Evolutionary conservation across 805 yeast species (phyloP), one percentile per base, ranked within the genome.

Genomic region (Yarrowia alimentaria): DNA sequence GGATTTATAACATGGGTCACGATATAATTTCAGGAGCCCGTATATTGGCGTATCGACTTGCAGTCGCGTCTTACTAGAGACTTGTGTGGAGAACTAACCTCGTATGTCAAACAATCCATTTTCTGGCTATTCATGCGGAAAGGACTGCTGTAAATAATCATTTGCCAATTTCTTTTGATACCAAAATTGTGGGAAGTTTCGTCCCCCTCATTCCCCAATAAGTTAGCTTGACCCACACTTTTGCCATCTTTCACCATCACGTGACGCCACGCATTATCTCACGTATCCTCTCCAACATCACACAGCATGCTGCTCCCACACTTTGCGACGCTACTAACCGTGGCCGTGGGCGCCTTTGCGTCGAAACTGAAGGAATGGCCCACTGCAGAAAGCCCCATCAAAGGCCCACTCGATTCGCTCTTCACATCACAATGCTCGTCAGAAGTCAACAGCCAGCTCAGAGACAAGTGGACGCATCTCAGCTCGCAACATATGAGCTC

Each of bases 231-330:
- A n/a, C n/a, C n/a, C 8, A 21, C 24, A 21, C 22, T 8, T 13
- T 3, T n/a, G n/a, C 6, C 25, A 16, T 18, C 25, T 14, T 8
- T 26, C 26, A 12, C 20, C 26, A 6, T 19, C 47, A 28, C 47
- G 33, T 40, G 33, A 40, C 33, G 47, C 47, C 47, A 40, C 47
- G 47, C 47, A 40, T 40, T 28, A 40, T 40, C 47, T 40, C 33
- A 14, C 6, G 8, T 16, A 18, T 9, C 17, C 2, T 8, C 19
- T 26, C 33, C 33, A 26, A n/a, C 25, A 26, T 28, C 47, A 40
- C 25, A 22, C 25, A 7, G 10, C 10, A 40, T 40, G 47, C 33
- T 40, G 11, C 19, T 40, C 10, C 33, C 47, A 18, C 31, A 28
- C 10, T 25, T 40, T 3, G 33, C 47, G 19, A 40, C 47, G 33